Percentiles rank a stretch among this genome's conserved stretches.
Evolutionary conservation across 1,284 basidiomycete genomes (phyloP).

Genomic region (Sanguinoderma infundibulare): DNA sequence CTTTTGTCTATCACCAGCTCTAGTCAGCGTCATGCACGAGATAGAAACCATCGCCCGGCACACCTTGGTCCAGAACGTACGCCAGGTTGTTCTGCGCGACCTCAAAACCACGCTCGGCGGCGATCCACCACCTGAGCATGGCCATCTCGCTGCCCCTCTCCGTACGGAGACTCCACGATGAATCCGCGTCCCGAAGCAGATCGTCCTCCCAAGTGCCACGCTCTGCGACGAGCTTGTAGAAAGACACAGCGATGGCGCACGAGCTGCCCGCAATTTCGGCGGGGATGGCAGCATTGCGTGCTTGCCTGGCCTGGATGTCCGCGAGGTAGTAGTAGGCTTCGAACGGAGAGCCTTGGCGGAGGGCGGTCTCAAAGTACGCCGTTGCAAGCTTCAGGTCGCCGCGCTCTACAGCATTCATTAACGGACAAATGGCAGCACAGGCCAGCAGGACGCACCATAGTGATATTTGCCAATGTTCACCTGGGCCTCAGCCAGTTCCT

Average conservation of each 20-base stretch:
- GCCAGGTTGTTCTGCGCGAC: constrained; percentile 96
- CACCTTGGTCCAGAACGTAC: constrained; percentile 89
- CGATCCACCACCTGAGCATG: constrained; percentile 93
- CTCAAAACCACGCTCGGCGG: constrained; percentile 92
- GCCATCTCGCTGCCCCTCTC: constrained; percentile 72
- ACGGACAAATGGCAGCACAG: neutral
- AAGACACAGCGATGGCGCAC: constrained; percentile 87
- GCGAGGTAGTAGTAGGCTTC: constrained; percentile 94
- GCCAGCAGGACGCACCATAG: constrained; percentile 59
- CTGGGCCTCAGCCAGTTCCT: constrained; percentile 89
- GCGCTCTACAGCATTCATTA: constrained; percentile 46
- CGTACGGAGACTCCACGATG: constrained; percentile 76
- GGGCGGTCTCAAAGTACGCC: constrained; percentile 80
- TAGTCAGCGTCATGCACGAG: neutral
- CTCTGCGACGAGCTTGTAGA: constrained; percentile 90
- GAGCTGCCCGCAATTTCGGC: constrained; percentile 61
- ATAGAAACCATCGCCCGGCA: no score
- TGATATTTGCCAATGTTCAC: constrained; percentile 89
- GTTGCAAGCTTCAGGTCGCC: constrained; percentile 69
- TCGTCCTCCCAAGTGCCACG: constrained; percentile 89
- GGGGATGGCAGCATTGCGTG: constrained; percentile 47
- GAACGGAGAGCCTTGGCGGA: constrained; percentile 86
- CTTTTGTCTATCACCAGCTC: constrained; percentile 64
- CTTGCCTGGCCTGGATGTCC: constrained; percentile 70
- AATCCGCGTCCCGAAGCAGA: constrained; percentile 83